Conservation (phyloP, 192 early-diverging fungal species). For the Backusella mclennaniae region DNA sequence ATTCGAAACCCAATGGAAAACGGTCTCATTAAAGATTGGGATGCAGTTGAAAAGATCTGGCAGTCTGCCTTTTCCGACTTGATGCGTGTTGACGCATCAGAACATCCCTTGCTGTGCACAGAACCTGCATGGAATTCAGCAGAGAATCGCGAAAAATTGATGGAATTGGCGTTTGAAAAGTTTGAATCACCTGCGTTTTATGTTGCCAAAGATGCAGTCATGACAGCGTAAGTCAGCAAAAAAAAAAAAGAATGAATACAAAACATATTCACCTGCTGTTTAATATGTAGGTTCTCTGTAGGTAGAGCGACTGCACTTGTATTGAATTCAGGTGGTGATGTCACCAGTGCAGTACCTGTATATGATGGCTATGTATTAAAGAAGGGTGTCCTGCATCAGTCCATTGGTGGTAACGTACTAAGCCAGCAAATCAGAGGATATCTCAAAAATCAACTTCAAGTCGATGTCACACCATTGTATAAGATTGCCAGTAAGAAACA, state of each 20-base stretch:
- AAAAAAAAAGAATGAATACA: not conserved
- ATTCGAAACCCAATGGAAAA: conserved; percentile 78
- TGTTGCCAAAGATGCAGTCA: conserved; percentile 86
- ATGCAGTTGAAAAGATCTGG: conserved; percentile 87
- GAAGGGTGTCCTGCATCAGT: conserved; percentile 71
- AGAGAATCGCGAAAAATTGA: conserved; percentile 82
- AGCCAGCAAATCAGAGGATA: conserved; percentile 72
- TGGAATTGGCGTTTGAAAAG: conserved; percentile 94
- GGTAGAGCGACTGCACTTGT: conserved; percentile 89
- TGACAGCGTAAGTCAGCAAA: conserved; percentile 69
- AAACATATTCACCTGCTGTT: not conserved
- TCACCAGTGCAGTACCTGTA: conserved; percentile 89
- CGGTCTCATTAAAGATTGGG: conserved; percentile 92
- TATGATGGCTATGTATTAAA: conserved; percentile 95
- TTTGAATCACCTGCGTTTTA: conserved; percentile 91
- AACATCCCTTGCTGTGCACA: conserved; percentile 89
- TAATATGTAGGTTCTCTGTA: conserved; percentile 70
- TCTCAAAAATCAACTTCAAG: conserved; percentile 53
- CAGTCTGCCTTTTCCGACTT: conserved; percentile 73
- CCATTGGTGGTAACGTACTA: conserved; percentile 79
- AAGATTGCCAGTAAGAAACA: conserved; percentile 71
- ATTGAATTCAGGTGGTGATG: conserved; percentile 86
- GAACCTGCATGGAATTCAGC: conserved; percentile 91
- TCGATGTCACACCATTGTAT: conserved; percentile 81
- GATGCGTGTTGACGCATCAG: conserved; percentile 69